These are phyloP conservation scores for Plasmodium relictum DNA, from an alignment of 169 alveolate species.

Conservation along the genomic window DNA sequence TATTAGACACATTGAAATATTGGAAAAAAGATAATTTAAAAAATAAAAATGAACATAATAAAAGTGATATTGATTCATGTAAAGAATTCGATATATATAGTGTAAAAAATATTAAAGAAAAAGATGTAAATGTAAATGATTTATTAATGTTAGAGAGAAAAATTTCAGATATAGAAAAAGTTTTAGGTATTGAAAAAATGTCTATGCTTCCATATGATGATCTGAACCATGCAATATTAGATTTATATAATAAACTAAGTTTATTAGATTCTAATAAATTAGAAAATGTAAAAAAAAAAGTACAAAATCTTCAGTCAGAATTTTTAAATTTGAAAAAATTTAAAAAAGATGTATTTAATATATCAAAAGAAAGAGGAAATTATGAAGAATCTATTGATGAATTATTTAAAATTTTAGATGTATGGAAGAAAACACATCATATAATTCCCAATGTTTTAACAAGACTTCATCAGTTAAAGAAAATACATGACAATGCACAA, in stretches of 20 bases:
- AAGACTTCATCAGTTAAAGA: conserved; percentile 55
- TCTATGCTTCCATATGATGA: conserved; percentile 82
- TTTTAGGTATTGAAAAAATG: conserved; percentile 79
- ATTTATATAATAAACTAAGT: conserved; percentile 78
- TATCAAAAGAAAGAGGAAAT: conserved; percentile 72
- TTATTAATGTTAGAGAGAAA: conserved; percentile 78
- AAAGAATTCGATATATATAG: conserved; percentile 34
- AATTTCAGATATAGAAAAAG: conserved; percentile 77
- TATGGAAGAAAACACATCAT: conserved; percentile 77
- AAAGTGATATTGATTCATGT: background rate
- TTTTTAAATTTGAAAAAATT: conserved; percentile 64
- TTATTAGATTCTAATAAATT: conserved; percentile 80
- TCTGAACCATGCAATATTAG: conserved; percentile 80
- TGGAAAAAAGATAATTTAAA: conserved; percentile 10
- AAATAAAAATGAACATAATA: conserved; percentile 6
- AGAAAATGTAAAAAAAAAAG: conserved; percentile 80
- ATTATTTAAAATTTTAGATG: conserved; percentile 60
- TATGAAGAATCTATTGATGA: conserved; percentile 77
- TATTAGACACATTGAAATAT: conserved; percentile 9
- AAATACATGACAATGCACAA: conserved; percentile 68
- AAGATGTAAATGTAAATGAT: conserved; percentile 66
- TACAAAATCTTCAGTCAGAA: conserved; percentile 77
- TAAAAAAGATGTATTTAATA: conserved; percentile 58
- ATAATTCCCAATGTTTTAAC: conserved; percentile 65
- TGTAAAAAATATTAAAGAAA: conserved; percentile 19